A percentile compares a stretch with the other conserved stretches of the same genome.
These are phyloP conservation scores for Amniculicola lignicola DNA, from an alignment of 495 filamentous ascomycete genomes.

Conservation along the genomic window DNA sequence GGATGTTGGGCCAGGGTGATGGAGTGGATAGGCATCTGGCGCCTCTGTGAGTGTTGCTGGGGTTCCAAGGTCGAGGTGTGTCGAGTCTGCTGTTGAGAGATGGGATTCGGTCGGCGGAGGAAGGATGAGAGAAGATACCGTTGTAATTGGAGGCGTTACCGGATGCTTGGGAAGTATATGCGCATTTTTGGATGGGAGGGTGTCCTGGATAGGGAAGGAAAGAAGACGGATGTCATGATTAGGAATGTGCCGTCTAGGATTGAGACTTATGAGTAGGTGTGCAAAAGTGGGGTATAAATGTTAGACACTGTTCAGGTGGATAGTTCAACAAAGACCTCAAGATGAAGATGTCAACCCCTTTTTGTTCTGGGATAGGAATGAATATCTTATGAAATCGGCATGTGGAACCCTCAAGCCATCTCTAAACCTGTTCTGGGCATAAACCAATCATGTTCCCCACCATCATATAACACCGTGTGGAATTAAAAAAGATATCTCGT, in stretches of 20 bases:
- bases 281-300: no score
- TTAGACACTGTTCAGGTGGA: no score
- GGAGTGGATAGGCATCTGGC: slow-evolving; percentile 10
- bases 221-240: slow-evolving; percentile 19
- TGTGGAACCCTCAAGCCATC: no score
- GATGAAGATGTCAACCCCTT: no score
- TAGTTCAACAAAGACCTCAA: no score
- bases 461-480: no score
- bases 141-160: slow-evolving; percentile 26
- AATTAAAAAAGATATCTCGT: no score
- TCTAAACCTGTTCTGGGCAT: no score
- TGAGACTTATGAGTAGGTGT: no score
- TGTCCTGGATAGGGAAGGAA: slow-evolving; percentile 20
- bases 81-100: slow-evolving; percentile 11
- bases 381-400: no score
- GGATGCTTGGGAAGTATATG: slow-evolving; percentile 14
- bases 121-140: background rate
- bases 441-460: no score
- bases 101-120: slow-evolving; percentile 13
- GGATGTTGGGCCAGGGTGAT: background rate
- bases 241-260: background rate
- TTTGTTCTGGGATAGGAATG: no score
- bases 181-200: slow-evolving; percentile 24
- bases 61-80: slow-evolving; percentile 18
- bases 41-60: slow-evolving; percentile 23